phyloP scores from a whole-genome alignment of 202 grass and related monocot genomes.

The Bolboschoenoplectus hybrid region DNA sequence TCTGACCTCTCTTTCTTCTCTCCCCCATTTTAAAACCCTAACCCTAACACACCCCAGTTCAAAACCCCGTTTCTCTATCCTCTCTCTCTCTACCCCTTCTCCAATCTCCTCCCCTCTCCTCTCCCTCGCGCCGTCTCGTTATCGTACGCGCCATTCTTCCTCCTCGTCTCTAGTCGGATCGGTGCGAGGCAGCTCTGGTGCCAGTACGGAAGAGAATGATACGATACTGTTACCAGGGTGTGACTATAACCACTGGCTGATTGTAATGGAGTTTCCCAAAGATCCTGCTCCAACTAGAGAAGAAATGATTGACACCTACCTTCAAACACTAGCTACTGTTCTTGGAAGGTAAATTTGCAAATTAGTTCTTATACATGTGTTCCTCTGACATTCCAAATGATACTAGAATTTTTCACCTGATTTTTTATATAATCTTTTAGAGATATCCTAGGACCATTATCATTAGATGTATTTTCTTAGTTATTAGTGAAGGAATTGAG shows the following conservation, averaged over 20 bases:
- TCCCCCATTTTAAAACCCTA: constrained; percentile 19
- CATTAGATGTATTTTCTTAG: background rate
- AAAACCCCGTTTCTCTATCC: constrained; percentile 18
- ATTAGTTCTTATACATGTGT: background rate
- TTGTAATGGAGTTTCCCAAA: constrained; percentile 99
- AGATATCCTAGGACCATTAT: background rate
- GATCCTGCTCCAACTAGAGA: constrained; percentile 87
- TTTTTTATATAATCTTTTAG: background rate
- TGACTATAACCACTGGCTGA: constrained; percentile 99
- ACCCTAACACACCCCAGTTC: constrained; percentile 18
- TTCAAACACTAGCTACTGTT: constrained; percentile 81
- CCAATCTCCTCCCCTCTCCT: constrained; percentile 28
- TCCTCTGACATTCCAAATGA: background rate
- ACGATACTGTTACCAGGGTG: constrained; percentile 92
- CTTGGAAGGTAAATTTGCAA: constrained; percentile 66
- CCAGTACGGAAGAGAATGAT: constrained; percentile 62
- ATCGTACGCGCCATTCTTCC: background rate
- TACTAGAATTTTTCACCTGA: background rate
- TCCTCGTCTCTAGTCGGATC: constrained; percentile 26
- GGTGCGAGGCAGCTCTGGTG: constrained; percentile 18
- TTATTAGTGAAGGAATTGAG: background rate
- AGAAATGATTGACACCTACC: constrained; percentile 99
- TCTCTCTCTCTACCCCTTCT: constrained; percentile 1
- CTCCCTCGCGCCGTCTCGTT: constrained; percentile 18
- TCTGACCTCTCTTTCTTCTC: constrained; percentile 44